A percentile compares a stretch with the other conserved stretches of the same genome.
These are phyloP conservation scores for Arthroderma sp. DNA, from an alignment of 2,329 filamentous ascomycete species.

Conservation along the genomic window DNA sequence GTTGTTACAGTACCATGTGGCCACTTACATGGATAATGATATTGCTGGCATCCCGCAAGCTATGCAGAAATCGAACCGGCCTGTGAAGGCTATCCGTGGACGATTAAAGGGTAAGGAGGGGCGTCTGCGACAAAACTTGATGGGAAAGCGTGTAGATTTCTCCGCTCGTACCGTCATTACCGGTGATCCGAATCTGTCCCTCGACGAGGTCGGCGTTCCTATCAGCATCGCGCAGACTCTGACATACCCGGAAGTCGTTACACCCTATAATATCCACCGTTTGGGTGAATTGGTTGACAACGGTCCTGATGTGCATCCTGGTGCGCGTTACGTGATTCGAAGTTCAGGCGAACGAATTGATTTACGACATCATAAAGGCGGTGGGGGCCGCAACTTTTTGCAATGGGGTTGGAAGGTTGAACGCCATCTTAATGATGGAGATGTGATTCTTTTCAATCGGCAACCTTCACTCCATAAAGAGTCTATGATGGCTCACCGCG, in stretches of 20 bases:
- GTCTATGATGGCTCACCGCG: slow-evolving; percentile 99
- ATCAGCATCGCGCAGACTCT: slow-evolving; percentile 82
- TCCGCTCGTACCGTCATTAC: slow-evolving; percentile 99
- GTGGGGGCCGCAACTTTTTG: slow-evolving; percentile 62
- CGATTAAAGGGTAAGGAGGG: slow-evolving; percentile 99
- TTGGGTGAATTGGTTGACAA: slow-evolving; percentile 81
- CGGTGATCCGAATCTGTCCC: slow-evolving; percentile 87
- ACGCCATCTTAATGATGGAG: slow-evolving; percentile 86
- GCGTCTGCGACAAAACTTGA: slow-evolving; percentile 92
- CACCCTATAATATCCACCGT: slow-evolving; percentile 92
- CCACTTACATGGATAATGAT: slow-evolving; percentile 99
- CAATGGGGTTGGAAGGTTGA: slow-evolving; percentile 99
- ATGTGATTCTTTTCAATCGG: slow-evolving; percentile 99
- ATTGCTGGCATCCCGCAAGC: slow-evolving; percentile 91
- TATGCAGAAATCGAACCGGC: slow-evolving; percentile 89
- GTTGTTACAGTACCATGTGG: slow-evolving; percentile 91
- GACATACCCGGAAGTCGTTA: slow-evolving; percentile 95
- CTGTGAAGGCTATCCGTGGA: slow-evolving; percentile 90
- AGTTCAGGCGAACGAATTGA: slow-evolving; percentile 90
- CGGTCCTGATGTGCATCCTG: slow-evolving; percentile 86
- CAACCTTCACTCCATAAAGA: slow-evolving; percentile 98
- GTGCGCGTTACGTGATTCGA: slow-evolving; percentile 91
- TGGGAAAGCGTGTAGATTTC: slow-evolving; percentile 99
- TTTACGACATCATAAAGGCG: slow-evolving; percentile 80
- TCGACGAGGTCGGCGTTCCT: slow-evolving; percentile 95